These are phyloP conservation scores for Cinnamomum micranthum DNA, from an alignment of 164 flowering plant species.

Conservation along the genomic window DNA sequence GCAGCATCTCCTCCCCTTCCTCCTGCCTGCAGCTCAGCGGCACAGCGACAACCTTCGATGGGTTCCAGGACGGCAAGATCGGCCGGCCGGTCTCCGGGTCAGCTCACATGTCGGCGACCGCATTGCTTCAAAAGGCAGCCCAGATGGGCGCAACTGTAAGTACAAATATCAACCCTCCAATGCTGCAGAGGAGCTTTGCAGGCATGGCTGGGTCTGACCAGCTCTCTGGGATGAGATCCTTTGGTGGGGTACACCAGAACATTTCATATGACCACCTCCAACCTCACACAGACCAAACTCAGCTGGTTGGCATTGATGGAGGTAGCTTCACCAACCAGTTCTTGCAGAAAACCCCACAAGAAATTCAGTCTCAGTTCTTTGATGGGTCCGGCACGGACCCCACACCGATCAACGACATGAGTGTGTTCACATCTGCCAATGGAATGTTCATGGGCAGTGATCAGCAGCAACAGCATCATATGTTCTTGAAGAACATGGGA, in stretches of 20 bases:
- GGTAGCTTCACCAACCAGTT: constrained; percentile 22
- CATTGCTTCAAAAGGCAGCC: constrained; percentile 57
- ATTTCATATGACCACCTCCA: constrained; percentile 19
- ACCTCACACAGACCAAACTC: constrained; percentile 18
- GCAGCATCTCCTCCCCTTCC: constrained; percentile 39
- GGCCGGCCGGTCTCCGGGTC: constrained; percentile 11
- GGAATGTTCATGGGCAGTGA: constrained; percentile 27
- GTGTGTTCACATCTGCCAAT: constrained; percentile 15
- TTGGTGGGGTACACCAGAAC: constrained; percentile 12
- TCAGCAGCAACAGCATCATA: constrained; percentile 15
- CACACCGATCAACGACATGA: constrained; percentile 24
- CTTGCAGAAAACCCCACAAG: constrained; percentile 15
- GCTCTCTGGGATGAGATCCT: constrained; percentile 23
- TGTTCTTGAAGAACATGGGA: constrained; percentile 25
- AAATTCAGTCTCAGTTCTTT: constrained; percentile 20
- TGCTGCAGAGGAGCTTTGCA: constrained; percentile 18
- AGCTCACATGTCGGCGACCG: constrained; percentile 47
- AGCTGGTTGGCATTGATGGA: constrained; percentile 19
- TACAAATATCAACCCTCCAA: constrained; percentile 19
- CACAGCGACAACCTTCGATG: constrained; percentile 34
- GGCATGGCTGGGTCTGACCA: constrained; percentile 39
- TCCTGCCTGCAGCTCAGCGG: constrained; percentile 57
- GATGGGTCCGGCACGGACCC: constrained; percentile 5
- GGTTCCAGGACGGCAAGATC: constrained; percentile 31
- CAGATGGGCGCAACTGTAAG: constrained; percentile 58